Evolutionary conservation across 1,284 basidiomycete species (phyloP).

Genomic region (Ceratobasidium sp.): DNA sequence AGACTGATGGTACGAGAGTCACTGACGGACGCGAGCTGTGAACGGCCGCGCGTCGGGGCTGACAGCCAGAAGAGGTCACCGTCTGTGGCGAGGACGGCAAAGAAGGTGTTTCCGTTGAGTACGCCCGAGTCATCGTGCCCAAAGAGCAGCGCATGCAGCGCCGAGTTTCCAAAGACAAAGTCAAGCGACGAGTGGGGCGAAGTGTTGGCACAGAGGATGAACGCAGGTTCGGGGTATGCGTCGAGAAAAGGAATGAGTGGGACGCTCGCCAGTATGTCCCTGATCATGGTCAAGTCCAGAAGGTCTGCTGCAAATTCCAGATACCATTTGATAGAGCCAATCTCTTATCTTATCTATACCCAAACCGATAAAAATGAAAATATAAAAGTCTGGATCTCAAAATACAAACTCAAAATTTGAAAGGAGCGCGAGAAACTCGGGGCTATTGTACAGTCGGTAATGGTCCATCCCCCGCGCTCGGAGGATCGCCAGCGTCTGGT

Average conservation of each 20-base stretch:
- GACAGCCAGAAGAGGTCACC: conserved; percentile 22
- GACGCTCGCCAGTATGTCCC: conserved; percentile 19
- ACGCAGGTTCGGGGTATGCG: conserved; percentile 32
- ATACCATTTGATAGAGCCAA: background rate
- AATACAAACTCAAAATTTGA: conserved; percentile 1
- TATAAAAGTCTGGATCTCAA: no score
- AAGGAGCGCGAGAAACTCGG: conserved; percentile 1
- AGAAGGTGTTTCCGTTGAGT: conserved; percentile 1
- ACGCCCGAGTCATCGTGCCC: conserved; percentile 18
- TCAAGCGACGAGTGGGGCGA: background rate
- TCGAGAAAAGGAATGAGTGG: conserved; percentile 24
- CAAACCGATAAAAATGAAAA: background rate
- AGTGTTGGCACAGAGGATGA: conserved; percentile 9
- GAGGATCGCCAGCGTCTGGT: conserved; percentile 4
- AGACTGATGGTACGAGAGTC: conserved; percentile 19
- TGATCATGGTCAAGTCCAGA: background rate
- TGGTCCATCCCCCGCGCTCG: conserved; percentile 25
- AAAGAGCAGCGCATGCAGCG: conserved; percentile 20
- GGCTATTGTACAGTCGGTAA: conserved; percentile 2
- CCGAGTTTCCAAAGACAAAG: conserved; percentile 28
- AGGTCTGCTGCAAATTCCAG: background rate
- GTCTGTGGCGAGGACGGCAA: background rate
- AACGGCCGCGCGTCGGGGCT: background rate
- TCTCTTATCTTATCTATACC: background rate
- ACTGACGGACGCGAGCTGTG: background rate